Percentiles rank a stretch among this genome's conserved stretches.
These are phyloP conservation scores for Vitis riparia DNA, from an alignment of 164 flowering plant species.

Conservation along the genomic window DNA sequence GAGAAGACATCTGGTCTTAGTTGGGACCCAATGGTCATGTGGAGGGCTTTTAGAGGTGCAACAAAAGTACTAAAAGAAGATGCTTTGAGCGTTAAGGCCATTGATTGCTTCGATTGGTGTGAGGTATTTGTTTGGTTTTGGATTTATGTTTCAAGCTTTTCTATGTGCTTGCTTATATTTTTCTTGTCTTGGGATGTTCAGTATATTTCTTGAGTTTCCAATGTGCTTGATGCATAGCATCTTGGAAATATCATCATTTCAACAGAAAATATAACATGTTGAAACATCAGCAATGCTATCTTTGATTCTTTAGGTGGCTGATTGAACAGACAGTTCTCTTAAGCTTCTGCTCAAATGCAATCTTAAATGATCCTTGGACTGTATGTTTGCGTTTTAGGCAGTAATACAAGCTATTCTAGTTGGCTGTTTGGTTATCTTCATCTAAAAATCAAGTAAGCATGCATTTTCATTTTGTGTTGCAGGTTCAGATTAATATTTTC, in stretches of 20 bases:
- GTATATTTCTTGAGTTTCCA: neutral
- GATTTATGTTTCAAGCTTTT: neutral
- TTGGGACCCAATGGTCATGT: constrained; percentile 96
- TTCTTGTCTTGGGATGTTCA: neutral
- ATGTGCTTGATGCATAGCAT: neutral
- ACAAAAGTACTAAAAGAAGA: constrained; percentile 39
- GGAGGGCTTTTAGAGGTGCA: constrained; percentile 63
- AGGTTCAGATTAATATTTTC: constrained; percentile 76
- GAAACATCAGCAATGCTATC: neutral
- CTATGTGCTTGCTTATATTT: neutral
- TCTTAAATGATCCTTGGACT: neutral
- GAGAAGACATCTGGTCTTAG: constrained; percentile 63
- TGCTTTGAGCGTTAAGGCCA: constrained; percentile 53
- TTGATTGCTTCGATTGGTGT: constrained; percentile 88
- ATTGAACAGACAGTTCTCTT: neutral
- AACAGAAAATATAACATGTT: neutral
- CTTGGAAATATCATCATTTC: neutral
- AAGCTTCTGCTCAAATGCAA: neutral
- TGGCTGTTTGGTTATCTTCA: neutral
- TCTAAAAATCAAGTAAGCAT: neutral
- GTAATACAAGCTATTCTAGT: neutral
- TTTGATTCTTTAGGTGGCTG: neutral
- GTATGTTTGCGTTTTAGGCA: neutral
- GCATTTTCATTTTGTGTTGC: constrained; percentile 13
- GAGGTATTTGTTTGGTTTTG: constrained; percentile 45